Evolutionary conservation across 2,329 filamentous ascomycete genomes (phyloP), one percentile per base, ranked within the genome.

Genomic region (Helotiales sp.): DNA sequence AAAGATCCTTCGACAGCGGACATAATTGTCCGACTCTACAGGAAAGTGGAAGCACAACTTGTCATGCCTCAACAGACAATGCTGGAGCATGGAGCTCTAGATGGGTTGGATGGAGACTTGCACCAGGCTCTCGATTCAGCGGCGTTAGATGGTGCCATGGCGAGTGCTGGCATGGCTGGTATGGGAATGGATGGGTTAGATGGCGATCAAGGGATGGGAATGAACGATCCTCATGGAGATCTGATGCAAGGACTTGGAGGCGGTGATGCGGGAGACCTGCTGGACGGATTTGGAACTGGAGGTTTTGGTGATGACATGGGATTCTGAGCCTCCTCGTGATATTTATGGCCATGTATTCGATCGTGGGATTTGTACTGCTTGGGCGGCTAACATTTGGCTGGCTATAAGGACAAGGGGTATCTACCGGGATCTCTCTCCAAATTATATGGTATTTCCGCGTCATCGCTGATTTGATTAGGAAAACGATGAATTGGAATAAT

Each of bases 21-120:
- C 44, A 67, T 63, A 9, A 56, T 70, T 0, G 61, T 72, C 2
- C 56, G 68, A n/a, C 42, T 72, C 7, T 69, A 60, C 19, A 58
- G 70, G n/a, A 70, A 67, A 30, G 69, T 71, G 0, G 70, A 72
- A 56, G 68, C 65, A 6, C 62, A 67, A 42, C 22, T 65, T 1
- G 59, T 48, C 1, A 57, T 64, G 46, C 63, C 63, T 0, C 63
- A 64, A 34, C 61, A 62, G 44, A 38, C 56, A 25, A 40, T 63
- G 17, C 34, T 64, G 13, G 42, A 50, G 36, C 44, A 55, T 19
- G 55, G 53, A 46, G 61, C 54, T 13, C 51, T 62, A 7, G 60
- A 40, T 8, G 57, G 56, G 51, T 44, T 62, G 5, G 57, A 61
- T n/a, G 51, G 42, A 10, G 40, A 25, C 7, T 13, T 44, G 9